Evolutionary conservation across 106 monocot genomes (phyloP), one percentile per base, ranked within the genome.

Genomic region (Dendrobium nobile): DNA sequence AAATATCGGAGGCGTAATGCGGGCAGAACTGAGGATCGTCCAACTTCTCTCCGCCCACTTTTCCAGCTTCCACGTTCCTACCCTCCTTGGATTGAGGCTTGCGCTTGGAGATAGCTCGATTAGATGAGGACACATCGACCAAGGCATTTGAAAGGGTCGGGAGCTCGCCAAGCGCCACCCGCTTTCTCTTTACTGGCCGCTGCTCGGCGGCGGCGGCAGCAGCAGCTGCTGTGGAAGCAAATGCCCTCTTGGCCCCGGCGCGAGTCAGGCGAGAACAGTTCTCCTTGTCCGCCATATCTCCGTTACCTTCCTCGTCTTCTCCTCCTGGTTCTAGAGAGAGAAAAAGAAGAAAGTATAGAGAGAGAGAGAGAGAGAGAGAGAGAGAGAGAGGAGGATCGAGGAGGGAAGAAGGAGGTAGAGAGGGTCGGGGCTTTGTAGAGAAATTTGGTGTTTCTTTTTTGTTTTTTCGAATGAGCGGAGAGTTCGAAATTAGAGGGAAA

Each of bases 21-120:
- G 84, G 65, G 61, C 86, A 90, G 68, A 88, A 61, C 88, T 89
- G 89, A 4, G 86, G 91, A 72, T 95, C 95, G 27, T 85, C 88
- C 18, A 58, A 7, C 9, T 79, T 79, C 0, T 70, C 80, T 54
- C 24, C 26, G 2, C 54, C 75, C 77, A 58, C 41, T 48, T 64
- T 76, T 27, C 13, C 75, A 48, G 7, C 51, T 1, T 0, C 78
- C 31, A 13, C 15, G 2, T 19, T 41, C 47, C 59, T 47, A 17
- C 61, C 67, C 82, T 88, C 78, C 78, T 83, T 77, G 41, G 76
- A 77, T 77, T 82, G 70, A 43, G 9, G 47, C 22, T 20, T 79
- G 77, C 70, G 5, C n/a, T 67, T 79, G 4, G 24, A n/a, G 0
- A 13, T 24, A 9, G 48, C 22, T n/a, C 47, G 76, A 47, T 48